phyloP scores from a whole-genome alignment of 1,284 basidiomycete species.

The Rhodotorula mucilaginosa region DNA sequence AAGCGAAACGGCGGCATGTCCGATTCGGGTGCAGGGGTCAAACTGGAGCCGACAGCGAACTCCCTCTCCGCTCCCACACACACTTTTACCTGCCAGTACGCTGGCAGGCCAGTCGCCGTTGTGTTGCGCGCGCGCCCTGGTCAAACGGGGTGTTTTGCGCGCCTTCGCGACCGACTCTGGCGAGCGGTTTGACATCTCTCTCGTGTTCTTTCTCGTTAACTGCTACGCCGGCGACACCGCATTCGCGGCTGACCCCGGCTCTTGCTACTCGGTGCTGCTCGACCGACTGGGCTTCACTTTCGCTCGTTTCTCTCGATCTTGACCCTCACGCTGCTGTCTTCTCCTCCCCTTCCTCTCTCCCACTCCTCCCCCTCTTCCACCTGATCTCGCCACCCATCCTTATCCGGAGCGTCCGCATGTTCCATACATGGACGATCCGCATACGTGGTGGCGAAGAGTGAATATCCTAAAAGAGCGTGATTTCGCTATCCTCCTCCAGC shows the following conservation, averaged over 20 bases:
- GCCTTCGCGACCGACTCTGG: background rate
- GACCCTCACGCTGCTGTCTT: background rate
- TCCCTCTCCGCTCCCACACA: background rate
- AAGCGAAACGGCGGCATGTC: constrained; percentile 1
- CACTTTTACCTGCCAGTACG: too few relatives aligned
- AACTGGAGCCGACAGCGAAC: constrained; percentile 30
- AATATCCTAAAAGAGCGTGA: background rate
- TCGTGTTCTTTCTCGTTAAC: too few relatives aligned
- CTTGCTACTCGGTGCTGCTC: background rate
- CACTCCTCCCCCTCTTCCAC: too few relatives aligned
- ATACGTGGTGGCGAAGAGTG: constrained; percentile 9
- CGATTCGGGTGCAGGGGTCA: constrained; percentile 36
- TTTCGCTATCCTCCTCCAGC: constrained; percentile 11
- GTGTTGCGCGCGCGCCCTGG: too few relatives aligned
- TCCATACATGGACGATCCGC: background rate
- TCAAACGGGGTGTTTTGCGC: background rate
- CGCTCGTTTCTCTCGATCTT: too few relatives aligned
- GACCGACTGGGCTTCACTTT: too few relatives aligned
- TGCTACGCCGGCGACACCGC: too few relatives aligned
- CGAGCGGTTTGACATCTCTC: too few relatives aligned
- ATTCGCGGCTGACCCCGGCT: too few relatives aligned
- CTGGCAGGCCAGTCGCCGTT: background rate
- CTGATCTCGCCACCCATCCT: background rate
- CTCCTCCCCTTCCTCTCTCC: too few relatives aligned
- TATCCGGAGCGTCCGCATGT: background rate